A percentile compares a stretch with the other conserved stretches of the same genome.
Evolutionary conservation across 306 rosid genomes (phyloP).

Genomic region (Geum urbanum): DNA sequence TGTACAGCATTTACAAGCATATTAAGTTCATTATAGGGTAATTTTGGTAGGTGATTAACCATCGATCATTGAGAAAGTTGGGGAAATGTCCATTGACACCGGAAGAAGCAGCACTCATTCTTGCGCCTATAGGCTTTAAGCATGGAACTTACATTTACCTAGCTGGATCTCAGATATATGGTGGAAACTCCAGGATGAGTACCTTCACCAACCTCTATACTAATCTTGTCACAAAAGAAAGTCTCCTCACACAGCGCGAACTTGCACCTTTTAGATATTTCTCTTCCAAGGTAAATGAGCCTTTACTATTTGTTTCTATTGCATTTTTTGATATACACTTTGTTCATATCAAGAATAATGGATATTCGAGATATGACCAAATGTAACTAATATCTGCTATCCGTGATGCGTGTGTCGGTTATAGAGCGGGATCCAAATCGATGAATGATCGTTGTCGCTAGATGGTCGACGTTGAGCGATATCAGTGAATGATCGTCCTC

Average conservation of each 20-base stretch:
- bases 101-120: slow-evolving; percentile 93
- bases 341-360: too few species aligned
- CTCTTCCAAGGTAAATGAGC: slow-evolving; percentile 71
- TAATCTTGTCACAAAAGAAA: slow-evolving; percentile 79
- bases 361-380: too few species aligned
- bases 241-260: slow-evolving; percentile 61
- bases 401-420: too few species aligned
- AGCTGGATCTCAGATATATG: slow-evolving; percentile 83
- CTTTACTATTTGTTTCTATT: background rate
- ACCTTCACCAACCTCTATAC: slow-evolving; percentile 79
- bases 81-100: slow-evolving; percentile 96
- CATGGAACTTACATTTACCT: slow-evolving; percentile 64
- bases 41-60: too few species aligned
- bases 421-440: too few species aligned
- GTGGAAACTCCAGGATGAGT: slow-evolving; percentile 65
- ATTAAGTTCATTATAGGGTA: too few species aligned
- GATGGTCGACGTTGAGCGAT: too few species aligned
- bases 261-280: slow-evolving; percentile 79
- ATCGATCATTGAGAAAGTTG: slow-evolving; percentile 63
- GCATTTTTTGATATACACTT: background rate
- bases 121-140: slow-evolving; percentile 78
- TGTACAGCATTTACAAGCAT: too few species aligned
- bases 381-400: too few species aligned
- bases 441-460: too few species aligned
- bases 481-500: too few species aligned